Base-by-base conservation (phyloP, 495 filamentous ascomycete species). In the Penicillium tannophilum region DNA sequence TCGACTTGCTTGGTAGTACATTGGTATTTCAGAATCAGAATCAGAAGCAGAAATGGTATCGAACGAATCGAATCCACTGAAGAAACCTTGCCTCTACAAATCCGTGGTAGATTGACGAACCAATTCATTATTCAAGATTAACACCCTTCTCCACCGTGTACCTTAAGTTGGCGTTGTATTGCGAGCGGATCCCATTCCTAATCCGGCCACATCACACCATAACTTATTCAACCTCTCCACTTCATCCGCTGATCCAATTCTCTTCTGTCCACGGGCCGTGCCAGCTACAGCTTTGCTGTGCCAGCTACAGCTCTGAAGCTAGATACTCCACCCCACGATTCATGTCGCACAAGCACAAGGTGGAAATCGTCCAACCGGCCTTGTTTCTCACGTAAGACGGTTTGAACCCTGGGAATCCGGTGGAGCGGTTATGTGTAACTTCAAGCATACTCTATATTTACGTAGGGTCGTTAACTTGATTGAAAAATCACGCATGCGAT, bases 251-350 rank as follows among this genome's bases (percentile, higher is more conserved):
- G 31, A 45, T 50, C 23, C 20, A 20, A 45, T 47, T 23, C 14
- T 12, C 46, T 24, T 4, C 26, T 31, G 46, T 49, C 50, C 50
- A 59, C 61, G 56, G 56, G 56, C 61, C 56, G 56, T 52, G 52
- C 61, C 61, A 55, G 56, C 60, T 62, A 44, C 31, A 43, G 47
- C 55, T 52, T 12, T 14, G 56, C 61, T 53, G 56, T 52, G 52
- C 61, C 61, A 55, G 56, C 60, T 62, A 44, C 31, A 43, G 47
- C 55, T 52, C 2, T 14, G 12, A 36, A 54, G 35, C 50, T 41
- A 39, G 9, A 50, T 24, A 26, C 53, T 28, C 53, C 20, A 33
- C 33, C 17, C 17, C 42, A 6, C 31, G 4, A 46, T 16, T 23
- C 16, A 33, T 16, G 53, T 45, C 42, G 39, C 33, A 54, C 19